Evolutionary conservation across 148 eudicot genomes (phyloP).

Genomic region (Oxyria digyna): DNA sequence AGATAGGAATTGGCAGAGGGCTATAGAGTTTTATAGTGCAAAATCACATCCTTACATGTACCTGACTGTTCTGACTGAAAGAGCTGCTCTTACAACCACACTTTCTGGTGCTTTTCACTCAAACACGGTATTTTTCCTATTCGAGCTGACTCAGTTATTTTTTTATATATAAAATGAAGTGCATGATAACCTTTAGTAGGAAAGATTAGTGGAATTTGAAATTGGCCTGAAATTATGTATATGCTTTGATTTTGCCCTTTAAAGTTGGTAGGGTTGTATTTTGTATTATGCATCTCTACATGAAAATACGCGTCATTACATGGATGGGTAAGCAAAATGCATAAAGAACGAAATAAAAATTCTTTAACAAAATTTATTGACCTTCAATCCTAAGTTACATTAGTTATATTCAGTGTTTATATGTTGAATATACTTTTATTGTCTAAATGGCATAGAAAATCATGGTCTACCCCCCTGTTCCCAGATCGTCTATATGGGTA

Average conservation of each 20-base stretch:
- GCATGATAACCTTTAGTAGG: background rate
- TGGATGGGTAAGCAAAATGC: background rate
- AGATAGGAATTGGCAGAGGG: constrained; percentile 90
- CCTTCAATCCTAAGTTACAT: too few species aligned
- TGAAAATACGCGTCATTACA: background rate
- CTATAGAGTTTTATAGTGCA: constrained; percentile 64
- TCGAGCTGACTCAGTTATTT: background rate
- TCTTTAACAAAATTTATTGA: too few species aligned
- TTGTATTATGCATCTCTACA: background rate
- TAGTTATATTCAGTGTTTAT: too few species aligned
- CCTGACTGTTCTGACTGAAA: constrained; percentile 56
- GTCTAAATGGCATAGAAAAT: too few species aligned
- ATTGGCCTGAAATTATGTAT: background rate
- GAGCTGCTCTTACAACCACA: constrained; percentile 41
- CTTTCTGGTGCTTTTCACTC: constrained; percentile 46
- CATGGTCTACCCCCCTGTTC: too few species aligned
- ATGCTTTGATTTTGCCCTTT: background rate
- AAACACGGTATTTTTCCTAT: constrained; percentile 30
- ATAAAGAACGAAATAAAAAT: too few species aligned
- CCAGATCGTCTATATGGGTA: too few species aligned
- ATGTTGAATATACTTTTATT: too few species aligned
- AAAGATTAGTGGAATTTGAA: background rate
- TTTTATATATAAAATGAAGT: background rate
- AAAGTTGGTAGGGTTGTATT: background rate
- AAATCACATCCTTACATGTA: constrained; percentile 62